Percentiles rank a stretch among this genome's conserved stretches.
Evolutionary conservation across 2,329 filamentous ascomycete species (phyloP).

Genomic region (Xenoacremonium recifei): DNA sequence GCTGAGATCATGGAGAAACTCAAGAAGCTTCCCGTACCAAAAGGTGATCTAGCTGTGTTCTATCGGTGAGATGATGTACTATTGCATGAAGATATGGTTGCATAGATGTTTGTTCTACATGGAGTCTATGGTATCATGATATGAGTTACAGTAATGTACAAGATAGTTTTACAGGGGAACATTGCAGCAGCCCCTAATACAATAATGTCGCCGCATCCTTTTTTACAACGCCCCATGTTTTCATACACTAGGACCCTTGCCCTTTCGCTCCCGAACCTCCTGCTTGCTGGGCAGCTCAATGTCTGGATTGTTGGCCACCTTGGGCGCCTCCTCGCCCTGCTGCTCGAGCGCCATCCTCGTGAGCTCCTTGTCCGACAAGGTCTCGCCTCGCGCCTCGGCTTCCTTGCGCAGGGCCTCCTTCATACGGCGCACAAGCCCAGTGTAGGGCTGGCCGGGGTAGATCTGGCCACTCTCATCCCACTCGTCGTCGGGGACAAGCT

Average conservation of each 20-base stretch:
- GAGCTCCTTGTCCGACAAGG: constrained; percentile 28
- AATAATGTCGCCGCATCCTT: constrained; percentile 2
- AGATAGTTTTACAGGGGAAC: constrained; percentile 20
- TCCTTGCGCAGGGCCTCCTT: constrained; percentile 36
- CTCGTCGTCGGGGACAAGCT: constrained; percentile 56
- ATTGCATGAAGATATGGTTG: constrained; percentile 3
- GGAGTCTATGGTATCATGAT: constrained; percentile 28
- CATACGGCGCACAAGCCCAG: constrained; percentile 46
- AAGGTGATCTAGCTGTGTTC: constrained; percentile 53
- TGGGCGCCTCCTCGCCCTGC: constrained; percentile 20
- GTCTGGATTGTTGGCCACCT: constrained; percentile 39
- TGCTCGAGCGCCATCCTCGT: constrained; percentile 18
- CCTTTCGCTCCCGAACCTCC: constrained; percentile 28
- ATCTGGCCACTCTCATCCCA: constrained; percentile 47
- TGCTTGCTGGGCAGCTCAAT: constrained; percentile 39
- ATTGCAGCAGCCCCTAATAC: too few relatives aligned
- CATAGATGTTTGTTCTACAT: constrained; percentile 18
- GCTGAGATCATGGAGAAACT: constrained; percentile 68
- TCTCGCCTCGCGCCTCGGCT: constrained; percentile 30
- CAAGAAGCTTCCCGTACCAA: constrained; percentile 52
- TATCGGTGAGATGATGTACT: constrained; percentile 40
- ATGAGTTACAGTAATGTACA: constrained; percentile 30
- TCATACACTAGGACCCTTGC: too few relatives aligned
- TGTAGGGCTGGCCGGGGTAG: constrained; percentile 54
- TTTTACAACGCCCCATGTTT: constrained; percentile 7